Base-by-base conservation (phyloP, 441 rosid genomes). In the Dalechampia spathulata region DNA sequence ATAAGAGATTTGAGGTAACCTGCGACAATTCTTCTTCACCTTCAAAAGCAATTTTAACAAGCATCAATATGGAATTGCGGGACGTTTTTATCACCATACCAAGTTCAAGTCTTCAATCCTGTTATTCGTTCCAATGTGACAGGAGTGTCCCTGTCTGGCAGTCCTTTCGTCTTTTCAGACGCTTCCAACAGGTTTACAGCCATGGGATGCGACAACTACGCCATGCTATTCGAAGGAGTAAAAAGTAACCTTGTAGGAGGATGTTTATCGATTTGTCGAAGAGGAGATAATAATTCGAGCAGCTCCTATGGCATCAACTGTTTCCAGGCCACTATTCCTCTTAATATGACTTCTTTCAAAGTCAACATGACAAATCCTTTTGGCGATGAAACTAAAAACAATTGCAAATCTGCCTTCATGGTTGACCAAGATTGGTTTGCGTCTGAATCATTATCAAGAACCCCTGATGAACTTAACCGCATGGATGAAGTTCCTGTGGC, bases 321-420 rank as follows among this genome's bases (percentile, higher is more conserved):
- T 13, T 65, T 58, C 13, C 63, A 65, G 63, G 25, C 59, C 13
- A 58, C 63, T 1, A 44, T 65, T 27, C 69, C 69, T 34, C 54
- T 63, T 8, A 1, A 45, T 28, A 36, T 58, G 27, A 42, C 19
- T 2, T 44, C 52, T 37, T 51, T 65, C 9, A 7, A 17, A 23
- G 58, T 27, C 4, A 51, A 11, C n/a, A 58, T 58, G 59, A 26
- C 23, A 7, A 51, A 23, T 20, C 47, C 44, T 32, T 50, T 51
- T 11, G 10, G 14, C n/a, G 8, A 8, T 30, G 34, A 30, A 3
- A 8, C 34, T 4, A 5, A 0, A 11, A 13, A 34, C 19, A 16
- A 52, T 3, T 44, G 63, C 59, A 64, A 49, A 23, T 49, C 69
- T 10, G 36, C 63, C 2, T 64, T 64, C 53, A 64, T 64, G 48